Evolutionary conservation across 2,329 filamentous ascomycete species (phyloP), one percentile per base, ranked within the genome.

Genomic region (Xylariales sp.): DNA sequence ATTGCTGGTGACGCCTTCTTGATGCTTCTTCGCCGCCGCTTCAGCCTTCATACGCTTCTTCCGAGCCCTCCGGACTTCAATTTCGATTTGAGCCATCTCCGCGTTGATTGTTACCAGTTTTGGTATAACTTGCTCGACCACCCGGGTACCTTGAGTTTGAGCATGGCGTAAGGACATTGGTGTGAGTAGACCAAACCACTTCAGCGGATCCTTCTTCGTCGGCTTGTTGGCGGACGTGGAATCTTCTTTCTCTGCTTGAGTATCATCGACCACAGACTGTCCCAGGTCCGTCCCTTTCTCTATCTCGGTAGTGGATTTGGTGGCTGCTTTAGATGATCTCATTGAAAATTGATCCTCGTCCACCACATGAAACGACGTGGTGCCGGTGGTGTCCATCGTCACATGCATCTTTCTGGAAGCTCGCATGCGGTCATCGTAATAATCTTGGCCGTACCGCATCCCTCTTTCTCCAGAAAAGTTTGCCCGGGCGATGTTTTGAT

Each of bases 381-480:
- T 10, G 12, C 22, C 39, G 7, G 20, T n/a, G 10, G 28, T 24
- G 19, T 15, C 14, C 10, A 42, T n/a, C 8, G 47, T 39, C 22
- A 65, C 53, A 42, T 56, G 54, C 21, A 82, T 51, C 40, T 62
- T 60, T 39, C 75, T 64, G 16, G 61, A 62, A 3, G 84, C 82
- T 56, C 80, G 79, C 80, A 88, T 87, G 34, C 86, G 74, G 49
- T 80, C 75, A 59, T 90, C 84, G 57, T 86, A 91, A 55, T 78
- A 75, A 52, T 87, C 82, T 48, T 70, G 73, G 3, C 84, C 85
- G 57, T 84, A 89, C 31, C 78, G 70, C 46, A 78, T 59, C 22
- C 81, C 76, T 10, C 76, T 68, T 55, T 78, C 71, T n/a, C 77
- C 78, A 20, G 76, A 68, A 62, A 87, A 89, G 63, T 89, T 88